Conservation (phyloP, 768 basidiomycete species). For the Lactarius evosmus region DNA sequence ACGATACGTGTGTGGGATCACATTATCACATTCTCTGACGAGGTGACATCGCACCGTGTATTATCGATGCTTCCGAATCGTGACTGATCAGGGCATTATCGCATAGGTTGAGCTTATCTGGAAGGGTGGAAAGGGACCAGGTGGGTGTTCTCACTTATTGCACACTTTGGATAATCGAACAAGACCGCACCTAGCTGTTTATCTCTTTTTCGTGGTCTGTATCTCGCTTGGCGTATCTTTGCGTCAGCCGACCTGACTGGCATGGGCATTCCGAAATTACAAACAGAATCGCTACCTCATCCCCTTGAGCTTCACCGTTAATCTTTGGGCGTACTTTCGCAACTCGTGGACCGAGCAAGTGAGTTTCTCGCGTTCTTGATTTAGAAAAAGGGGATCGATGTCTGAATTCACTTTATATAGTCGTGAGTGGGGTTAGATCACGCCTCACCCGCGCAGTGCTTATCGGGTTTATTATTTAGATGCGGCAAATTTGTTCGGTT, state of each 20-base stretch:
- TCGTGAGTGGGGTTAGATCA: not conserved
- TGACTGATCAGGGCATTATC: not conserved
- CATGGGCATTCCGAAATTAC: not conserved
- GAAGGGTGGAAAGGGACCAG: slow-evolving; percentile 45
- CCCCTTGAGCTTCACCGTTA: slow-evolving; percentile 59
- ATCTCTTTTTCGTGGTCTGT: slow-evolving; percentile 40
- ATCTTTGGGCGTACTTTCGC: slow-evolving; percentile 39
- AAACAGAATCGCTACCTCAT: slow-evolving; percentile 63
- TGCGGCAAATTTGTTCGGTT: slow-evolving; percentile 36
- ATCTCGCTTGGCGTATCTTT: not conserved
- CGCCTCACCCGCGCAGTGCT: not conserved
- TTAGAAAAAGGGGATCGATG: not conserved
- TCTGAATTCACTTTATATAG: not conserved
- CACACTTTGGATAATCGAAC: not conserved
- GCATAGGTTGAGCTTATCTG: slow-evolving; percentile 49
- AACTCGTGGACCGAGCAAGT: slow-evolving; percentile 26
- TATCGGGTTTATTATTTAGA: not conserved
- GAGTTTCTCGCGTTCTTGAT: not conserved
- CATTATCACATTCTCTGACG: slow-evolving; percentile 48
- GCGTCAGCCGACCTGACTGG: not conserved
- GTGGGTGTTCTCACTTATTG: slow-evolving; percentile 36
- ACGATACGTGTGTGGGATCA: slow-evolving; percentile 56
- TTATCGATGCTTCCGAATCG: not conserved
- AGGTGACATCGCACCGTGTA: slow-evolving; percentile 31
- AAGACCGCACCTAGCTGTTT: slow-evolving; percentile 31